Evolutionary conservation across 176 grass and related monocot species (phyloP).

Genomic region (Triticum dicoccoides): DNA sequence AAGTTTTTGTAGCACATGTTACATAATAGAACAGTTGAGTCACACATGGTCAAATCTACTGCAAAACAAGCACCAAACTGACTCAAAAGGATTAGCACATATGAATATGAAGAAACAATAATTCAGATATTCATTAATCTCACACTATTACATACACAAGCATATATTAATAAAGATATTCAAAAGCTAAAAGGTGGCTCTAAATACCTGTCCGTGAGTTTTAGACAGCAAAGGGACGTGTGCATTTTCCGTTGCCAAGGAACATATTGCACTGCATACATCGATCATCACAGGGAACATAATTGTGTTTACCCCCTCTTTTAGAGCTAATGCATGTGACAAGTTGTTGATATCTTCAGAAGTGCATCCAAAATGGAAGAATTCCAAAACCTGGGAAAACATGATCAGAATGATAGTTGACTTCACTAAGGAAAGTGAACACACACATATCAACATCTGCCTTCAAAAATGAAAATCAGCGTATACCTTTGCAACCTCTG

Average conservation of each 20-base stretch:
- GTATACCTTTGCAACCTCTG: slow-evolving; percentile 73
- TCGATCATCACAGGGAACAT: slow-evolving; percentile 75
- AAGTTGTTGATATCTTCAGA: slow-evolving; percentile 98
- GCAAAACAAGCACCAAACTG: not conserved
- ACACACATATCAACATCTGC: not conserved
- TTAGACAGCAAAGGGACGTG: slow-evolving; percentile 64
- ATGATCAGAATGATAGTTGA: slow-evolving; percentile 19
- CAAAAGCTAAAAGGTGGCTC: not conserved
- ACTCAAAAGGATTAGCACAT: not conserved
- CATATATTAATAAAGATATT: not conserved
- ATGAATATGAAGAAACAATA: not conserved
- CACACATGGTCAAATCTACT: not conserved
- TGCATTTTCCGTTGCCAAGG: slow-evolving; percentile 67
- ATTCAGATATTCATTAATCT: not conserved
- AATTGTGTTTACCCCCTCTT: slow-evolving; percentile 69
- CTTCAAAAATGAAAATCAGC: not conserved
- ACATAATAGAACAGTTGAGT: not conserved
- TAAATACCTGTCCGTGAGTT: slow-evolving; percentile 86
- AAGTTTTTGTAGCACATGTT: not conserved
- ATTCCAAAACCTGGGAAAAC: slow-evolving; percentile 66
- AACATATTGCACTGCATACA: slow-evolving; percentile 49
- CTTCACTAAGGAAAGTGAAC: not conserved
- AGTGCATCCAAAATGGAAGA: slow-evolving; percentile 97
- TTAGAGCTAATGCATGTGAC: slow-evolving; percentile 74
- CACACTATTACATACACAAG: not conserved